Percentiles rank a stretch among this genome's conserved stretches.
Conservation (phyloP, 257 asterid genomes). For the Solanum ossicruentum region DNA sequence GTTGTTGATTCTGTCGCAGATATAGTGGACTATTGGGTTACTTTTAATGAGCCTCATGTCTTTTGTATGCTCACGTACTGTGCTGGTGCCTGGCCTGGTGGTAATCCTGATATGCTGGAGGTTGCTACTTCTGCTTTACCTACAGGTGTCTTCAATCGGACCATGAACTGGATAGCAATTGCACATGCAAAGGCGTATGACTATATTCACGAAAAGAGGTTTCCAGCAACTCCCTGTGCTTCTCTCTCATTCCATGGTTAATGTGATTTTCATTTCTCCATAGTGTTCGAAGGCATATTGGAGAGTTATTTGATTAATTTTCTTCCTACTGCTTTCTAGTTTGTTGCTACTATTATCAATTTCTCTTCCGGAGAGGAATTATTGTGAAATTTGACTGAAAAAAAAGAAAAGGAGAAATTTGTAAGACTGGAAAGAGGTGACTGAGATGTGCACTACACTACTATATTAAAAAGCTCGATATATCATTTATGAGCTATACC, state of each 20-base stretch:
- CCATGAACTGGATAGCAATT: constrained; percentile 77
- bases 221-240: not conserved
- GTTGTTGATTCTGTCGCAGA: constrained; percentile 76
- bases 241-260: not conserved
- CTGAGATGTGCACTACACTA: not conserved
- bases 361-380: not conserved
- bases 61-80: constrained; percentile 90
- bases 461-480: not conserved
- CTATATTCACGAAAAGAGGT: constrained; percentile 83
- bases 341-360: not conserved
- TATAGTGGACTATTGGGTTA: constrained; percentile 90
- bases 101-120: constrained; percentile 95
- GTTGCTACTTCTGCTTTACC: constrained; percentile 90
- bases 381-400: not conserved
- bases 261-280: not conserved
- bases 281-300: not conserved
- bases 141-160: constrained; percentile 69
- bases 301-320: not conserved
- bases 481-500: not conserved
- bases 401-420: not conserved
- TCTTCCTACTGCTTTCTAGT: not conserved
- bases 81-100: constrained; percentile 99
- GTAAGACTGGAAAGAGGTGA: not conserved
- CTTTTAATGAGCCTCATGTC: constrained; percentile 87
- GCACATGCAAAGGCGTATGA: constrained; percentile 86